Base-by-base conservation (phyloP, 768 basidiomycete species). In the Lepiota venenata region DNA sequence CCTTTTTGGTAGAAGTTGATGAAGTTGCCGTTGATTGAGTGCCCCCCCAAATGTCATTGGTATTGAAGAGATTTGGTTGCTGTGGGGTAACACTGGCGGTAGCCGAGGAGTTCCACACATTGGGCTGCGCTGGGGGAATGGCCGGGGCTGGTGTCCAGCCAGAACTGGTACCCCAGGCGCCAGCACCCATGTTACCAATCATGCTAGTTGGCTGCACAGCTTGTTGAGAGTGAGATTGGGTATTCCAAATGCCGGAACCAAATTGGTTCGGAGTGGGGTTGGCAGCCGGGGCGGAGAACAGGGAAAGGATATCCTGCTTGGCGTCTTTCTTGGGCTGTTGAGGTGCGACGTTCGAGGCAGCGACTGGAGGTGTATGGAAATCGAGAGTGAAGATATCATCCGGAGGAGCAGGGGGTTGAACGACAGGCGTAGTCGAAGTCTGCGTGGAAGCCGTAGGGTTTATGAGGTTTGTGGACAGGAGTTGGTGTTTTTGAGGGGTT, bases 361-460 rank as follows among this genome's bases (percentile, higher is more conserved):
- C 18, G 43, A 32, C 41, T 5, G 51, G 38, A 36, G 88, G 83
- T 1, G 84, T 74, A 60, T 88, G 87, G 69, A 95, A 96, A 68
- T 95, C 92, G 51, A 95, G 83, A 22, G 86, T 82, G 66, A 95
- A 94, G 7, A 96, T 72, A 61, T 90, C 88, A 57, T 87, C 79
- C 54, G 75, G 69, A 11, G 78, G 68, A 10, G 74, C 63, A 47
- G 65, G 58, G 15, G 66, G 61, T 16, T 72, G 67, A 20, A 67
- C 61, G 37, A 62, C 58, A 47, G 67, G 66, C n/a, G 65, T 69
- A 14, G 63, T 47, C 29, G 66, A 57, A 0, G 66, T 63, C 20
- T 72, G 63, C 4, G 68, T 22, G 22, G 39, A 12, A 41, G n/a
- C 25, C 25, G 25, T 35, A 20, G 45, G 40, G 32, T 47, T 47